A percentile compares a stretch with the other conserved stretches of the same genome.
These are phyloP conservation scores for Yamadazyma membranifaciens DNA, from an alignment of 1,139 yeast species.

Conservation along the genomic window DNA sequence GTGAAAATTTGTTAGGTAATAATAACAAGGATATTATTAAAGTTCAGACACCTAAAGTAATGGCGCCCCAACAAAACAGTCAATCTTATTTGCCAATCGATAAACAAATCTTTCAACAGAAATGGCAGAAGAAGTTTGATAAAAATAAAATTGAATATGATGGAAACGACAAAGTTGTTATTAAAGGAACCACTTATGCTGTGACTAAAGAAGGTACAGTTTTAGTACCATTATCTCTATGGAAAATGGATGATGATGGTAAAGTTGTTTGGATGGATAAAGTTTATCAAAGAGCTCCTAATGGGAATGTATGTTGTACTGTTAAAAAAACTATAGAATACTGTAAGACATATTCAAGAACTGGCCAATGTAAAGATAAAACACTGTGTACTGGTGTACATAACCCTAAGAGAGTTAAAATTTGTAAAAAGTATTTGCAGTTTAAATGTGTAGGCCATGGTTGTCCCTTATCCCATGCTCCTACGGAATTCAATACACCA, in stretches of 20 bases:
- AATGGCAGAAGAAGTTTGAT: conserved; percentile 9
- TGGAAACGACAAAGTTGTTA: conserved; percentile 35
- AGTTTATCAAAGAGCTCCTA: conserved; percentile 22
- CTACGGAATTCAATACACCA: conserved; percentile 65
- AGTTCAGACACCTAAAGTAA: too few species aligned
- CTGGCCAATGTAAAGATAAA: conserved; percentile 53
- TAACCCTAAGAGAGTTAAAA: conserved; percentile 45
- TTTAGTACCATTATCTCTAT: conserved; percentile 28
- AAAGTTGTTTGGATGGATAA: conserved; percentile 30
- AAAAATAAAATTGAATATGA: conserved; percentile 28
- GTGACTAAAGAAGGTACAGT: conserved; percentile 32
- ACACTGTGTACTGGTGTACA: conserved; percentile 56
- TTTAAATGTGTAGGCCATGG: conserved; percentile 47
- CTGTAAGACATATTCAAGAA: conserved; percentile 41
- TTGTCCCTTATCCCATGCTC: conserved; percentile 58
- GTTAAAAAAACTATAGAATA: conserved; percentile 13
- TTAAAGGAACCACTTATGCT: conserved; percentile 34
- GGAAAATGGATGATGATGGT: conserved; percentile 14
- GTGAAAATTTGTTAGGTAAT: too few species aligned
- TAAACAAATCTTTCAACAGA: not conserved
- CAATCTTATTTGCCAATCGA: not conserved
- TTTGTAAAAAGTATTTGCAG: conserved; percentile 52
- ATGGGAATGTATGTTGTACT: conserved; percentile 26
- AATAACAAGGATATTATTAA: too few species aligned
- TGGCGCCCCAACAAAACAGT: too few species aligned